Conservation (phyloP, 768 basidiomycete species). For the Amanita subjunquillea region DNA sequence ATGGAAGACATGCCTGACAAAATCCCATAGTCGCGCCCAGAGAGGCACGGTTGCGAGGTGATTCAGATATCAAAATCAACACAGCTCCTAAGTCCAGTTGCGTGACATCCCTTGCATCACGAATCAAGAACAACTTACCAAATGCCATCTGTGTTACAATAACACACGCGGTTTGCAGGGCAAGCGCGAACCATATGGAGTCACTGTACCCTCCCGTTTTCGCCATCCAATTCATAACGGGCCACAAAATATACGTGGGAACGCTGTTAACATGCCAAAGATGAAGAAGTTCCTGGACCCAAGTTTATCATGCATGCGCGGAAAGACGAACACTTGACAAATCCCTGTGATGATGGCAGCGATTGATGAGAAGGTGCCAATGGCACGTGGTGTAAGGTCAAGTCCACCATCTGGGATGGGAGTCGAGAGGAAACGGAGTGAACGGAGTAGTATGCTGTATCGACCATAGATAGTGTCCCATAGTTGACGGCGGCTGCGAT, state of each 20-base stretch:
- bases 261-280: constrained; percentile 25
- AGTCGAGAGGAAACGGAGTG: constrained; percentile 55
- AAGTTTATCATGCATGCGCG: constrained; percentile 32
- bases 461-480: constrained; percentile 34
- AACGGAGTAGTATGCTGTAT: constrained; percentile 46
- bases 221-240: constrained; percentile 15
- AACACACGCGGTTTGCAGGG: too few relatives aligned
- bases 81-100: too few relatives aligned
- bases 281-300: constrained; percentile 42
- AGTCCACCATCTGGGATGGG: constrained; percentile 22
- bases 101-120: too few relatives aligned
- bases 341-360: constrained; percentile 45
- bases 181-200: too few relatives aligned
- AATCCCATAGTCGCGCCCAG: too few relatives aligned
- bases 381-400: constrained; percentile 38
- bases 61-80: too few relatives aligned
- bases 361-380: constrained; percentile 43
- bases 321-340: constrained; percentile 45
- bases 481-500: too few relatives aligned
- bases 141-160: too few relatives aligned
- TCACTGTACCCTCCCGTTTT: too few relatives aligned
- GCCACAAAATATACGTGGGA: constrained; percentile 38
- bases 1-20: too few relatives aligned
- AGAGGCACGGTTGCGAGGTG: too few relatives aligned
- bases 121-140: too few relatives aligned